Conservation (phyloP, 1,284 basidiomycete species). For the Apiotrichum laibachii region DNA sequence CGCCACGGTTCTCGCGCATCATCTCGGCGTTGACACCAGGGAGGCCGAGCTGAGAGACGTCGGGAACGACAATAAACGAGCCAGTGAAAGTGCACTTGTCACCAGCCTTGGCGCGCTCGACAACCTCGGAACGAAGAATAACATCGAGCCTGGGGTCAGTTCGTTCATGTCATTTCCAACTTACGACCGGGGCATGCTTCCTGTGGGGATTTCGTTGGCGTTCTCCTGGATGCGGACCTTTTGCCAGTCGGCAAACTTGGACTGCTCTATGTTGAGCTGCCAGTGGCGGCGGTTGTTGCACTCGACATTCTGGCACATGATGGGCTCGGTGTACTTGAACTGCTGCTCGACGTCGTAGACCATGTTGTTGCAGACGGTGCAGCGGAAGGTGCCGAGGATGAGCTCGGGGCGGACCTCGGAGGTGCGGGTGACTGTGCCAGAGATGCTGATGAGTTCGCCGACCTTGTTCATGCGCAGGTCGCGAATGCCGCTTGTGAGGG, state of each 20-base stretch:
- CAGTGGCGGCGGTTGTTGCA: slow-evolving; percentile 88
- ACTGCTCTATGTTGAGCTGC: slow-evolving; percentile 94
- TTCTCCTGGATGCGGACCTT: slow-evolving; percentile 99
- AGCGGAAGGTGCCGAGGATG: slow-evolving; percentile 88
- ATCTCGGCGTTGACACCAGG: slow-evolving; percentile 94
- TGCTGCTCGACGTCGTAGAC: slow-evolving; percentile 98
- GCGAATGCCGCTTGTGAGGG: slow-evolving; percentile 91
- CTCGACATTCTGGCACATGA: slow-evolving; percentile 85
- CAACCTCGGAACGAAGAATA: slow-evolving; percentile 89
- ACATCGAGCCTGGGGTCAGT: slow-evolving; percentile 69
- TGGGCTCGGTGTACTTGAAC: slow-evolving; percentile 99
- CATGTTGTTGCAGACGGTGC: slow-evolving; percentile 78
- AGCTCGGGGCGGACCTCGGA: slow-evolving; percentile 96
- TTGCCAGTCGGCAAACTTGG: slow-evolving; percentile 98
- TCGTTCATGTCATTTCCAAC: slow-evolving; percentile 26
- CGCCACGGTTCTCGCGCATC: slow-evolving; percentile 76
- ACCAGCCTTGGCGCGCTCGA: slow-evolving; percentile 96
- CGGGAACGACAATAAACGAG: slow-evolving; percentile 96
- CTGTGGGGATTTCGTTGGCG: slow-evolving; percentile 96
- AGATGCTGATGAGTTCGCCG: slow-evolving; percentile 87
- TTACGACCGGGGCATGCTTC: slow-evolving; percentile 86
- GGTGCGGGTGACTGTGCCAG: slow-evolving; percentile 94
- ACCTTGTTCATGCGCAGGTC: slow-evolving; percentile 90
- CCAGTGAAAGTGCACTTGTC: slow-evolving; percentile 99
- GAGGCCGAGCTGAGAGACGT: slow-evolving; percentile 92